Evolutionary conservation across 23 red algal genomes (phyloP).

Genomic region (Chondrus crispus): DNA sequence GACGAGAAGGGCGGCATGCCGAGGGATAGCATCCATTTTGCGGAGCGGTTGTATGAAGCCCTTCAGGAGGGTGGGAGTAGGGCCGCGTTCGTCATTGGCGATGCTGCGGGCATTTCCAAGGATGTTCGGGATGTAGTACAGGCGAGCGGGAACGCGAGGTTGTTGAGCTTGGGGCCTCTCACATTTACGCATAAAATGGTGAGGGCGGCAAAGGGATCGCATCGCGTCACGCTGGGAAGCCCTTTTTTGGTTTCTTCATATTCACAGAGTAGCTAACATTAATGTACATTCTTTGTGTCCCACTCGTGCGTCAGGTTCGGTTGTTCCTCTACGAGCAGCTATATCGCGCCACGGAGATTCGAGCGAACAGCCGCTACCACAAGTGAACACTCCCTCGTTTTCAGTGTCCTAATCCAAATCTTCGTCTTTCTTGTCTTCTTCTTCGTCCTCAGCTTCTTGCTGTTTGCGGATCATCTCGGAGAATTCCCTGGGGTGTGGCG

Average conservation of each 20-base stretch:
- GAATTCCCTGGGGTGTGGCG: conserved; percentile 45
- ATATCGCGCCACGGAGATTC: conserved; percentile 86
- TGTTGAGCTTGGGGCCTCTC: conserved; percentile 70
- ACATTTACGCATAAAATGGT: conserved; percentile 92
- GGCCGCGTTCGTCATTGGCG: conserved; percentile 77
- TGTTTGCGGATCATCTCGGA: not conserved
- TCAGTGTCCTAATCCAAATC: no score
- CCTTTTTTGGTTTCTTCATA: not conserved
- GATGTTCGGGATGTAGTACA: not conserved
- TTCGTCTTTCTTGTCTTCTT: no score
- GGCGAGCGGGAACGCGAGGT: not conserved
- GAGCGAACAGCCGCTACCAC: conserved; percentile 73
- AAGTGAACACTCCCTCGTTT: no score
- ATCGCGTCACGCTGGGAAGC: no score
- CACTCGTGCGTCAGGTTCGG: conserved; percentile 29
- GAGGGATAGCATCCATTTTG: conserved; percentile 53
- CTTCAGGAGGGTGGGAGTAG: conserved; percentile 47
- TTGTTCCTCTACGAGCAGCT: conserved; percentile 86
- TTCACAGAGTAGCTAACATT: not conserved
- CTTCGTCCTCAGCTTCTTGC: not conserved
- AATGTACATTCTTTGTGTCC: not conserved
- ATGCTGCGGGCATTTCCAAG: conserved; percentile 52
- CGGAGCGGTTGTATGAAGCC: conserved; percentile 40
- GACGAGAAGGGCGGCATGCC: conserved; percentile 44
- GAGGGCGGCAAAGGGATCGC: no score